Conservation (phyloP, 163 green algal genomes). For the Chlorella variabilis region DNA sequence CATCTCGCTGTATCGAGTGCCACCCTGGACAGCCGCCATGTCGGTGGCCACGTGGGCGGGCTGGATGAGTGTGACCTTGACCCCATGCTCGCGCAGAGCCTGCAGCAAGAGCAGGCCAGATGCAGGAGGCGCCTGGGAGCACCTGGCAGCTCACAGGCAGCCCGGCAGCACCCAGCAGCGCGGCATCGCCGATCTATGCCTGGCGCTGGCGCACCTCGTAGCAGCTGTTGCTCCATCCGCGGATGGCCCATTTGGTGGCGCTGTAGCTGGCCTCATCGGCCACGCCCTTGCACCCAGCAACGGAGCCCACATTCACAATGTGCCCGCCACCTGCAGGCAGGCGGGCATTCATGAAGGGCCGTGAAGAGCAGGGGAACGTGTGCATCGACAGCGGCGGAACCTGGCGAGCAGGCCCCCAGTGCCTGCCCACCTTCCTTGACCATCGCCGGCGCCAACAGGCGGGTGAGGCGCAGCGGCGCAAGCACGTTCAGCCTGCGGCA, state of each 20-base stretch:
- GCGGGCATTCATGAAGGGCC: neutral
- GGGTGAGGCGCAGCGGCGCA: constrained; percentile 28
- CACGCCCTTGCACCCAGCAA: constrained; percentile 17
- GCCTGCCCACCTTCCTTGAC: neutral
- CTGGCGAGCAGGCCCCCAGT: neutral
- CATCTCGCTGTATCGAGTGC: constrained; percentile 9
- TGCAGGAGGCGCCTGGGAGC: too few species aligned
- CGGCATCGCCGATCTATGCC: neutral
- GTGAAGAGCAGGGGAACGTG: neutral
- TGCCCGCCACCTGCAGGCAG: neutral
- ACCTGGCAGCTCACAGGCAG: too few species aligned
- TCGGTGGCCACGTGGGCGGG: constrained; percentile 24
- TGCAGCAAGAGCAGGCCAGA: neutral
- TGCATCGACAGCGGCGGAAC: neutral
- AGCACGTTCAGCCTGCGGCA: constrained; percentile 17
- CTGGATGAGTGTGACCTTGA: constrained; percentile 26
- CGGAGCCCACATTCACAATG: constrained; percentile 7
- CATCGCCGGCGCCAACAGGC: constrained; percentile 28
- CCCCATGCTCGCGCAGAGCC: neutral
- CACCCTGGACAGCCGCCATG: constrained; percentile 22
- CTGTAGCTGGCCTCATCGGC: constrained; percentile 21
- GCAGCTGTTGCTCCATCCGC: neutral
- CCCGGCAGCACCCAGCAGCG: too few species aligned
- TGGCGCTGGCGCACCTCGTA: neutral
- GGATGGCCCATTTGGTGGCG: constrained; percentile 12